A percentile compares a stretch with the other conserved stretches of the same genome.
phyloP scores from a whole-genome alignment of 1,284 basidiomycete species.

The Fomitopsis palustris region DNA sequence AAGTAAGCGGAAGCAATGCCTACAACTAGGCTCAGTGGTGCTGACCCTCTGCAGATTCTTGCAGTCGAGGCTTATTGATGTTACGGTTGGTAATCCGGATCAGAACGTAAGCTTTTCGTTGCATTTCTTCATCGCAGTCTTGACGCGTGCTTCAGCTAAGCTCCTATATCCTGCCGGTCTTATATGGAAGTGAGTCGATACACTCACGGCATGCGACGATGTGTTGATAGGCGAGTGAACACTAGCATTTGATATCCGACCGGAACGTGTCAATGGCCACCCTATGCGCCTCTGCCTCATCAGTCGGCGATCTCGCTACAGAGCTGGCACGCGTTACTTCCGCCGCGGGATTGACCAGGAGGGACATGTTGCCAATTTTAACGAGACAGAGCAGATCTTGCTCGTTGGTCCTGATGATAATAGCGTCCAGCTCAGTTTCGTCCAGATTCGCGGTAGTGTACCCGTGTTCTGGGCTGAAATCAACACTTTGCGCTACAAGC shows the following conservation, averaged over 20 bases:
- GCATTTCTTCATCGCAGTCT: neutral
- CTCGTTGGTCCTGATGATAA: constrained; percentile 61
- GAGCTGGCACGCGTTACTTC: constrained; percentile 97
- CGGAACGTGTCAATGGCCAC: constrained; percentile 73
- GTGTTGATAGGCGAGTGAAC: neutral
- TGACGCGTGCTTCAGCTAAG: constrained; percentile 51
- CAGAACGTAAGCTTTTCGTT: constrained; percentile 54
- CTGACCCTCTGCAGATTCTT: constrained; percentile 47
- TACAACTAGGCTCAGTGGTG: neutral
- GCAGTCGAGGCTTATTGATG: constrained; percentile 72
- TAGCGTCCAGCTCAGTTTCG: constrained; percentile 72
- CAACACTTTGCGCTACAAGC: constrained; percentile 95
- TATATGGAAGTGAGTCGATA: constrained; percentile 79
- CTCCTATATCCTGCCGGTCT: constrained; percentile 86
- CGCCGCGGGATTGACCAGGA: constrained; percentile 88
- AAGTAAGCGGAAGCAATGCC: constrained; percentile 47
- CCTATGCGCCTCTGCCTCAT: constrained; percentile 87
- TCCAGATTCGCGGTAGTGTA: constrained; percentile 92
- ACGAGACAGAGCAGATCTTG: constrained; percentile 93
- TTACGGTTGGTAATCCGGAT: constrained; percentile 41
- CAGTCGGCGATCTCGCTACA: constrained; percentile 88
- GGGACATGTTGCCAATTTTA: constrained; percentile 87
- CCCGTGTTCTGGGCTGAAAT: constrained; percentile 98
- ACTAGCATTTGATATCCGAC: constrained; percentile 85
- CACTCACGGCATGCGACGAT: neutral